Percentiles rank a stretch among this genome's conserved stretches.
phyloP scores from a whole-genome alignment of 176 grass and related monocot species.

The Avena insularis region DNA sequence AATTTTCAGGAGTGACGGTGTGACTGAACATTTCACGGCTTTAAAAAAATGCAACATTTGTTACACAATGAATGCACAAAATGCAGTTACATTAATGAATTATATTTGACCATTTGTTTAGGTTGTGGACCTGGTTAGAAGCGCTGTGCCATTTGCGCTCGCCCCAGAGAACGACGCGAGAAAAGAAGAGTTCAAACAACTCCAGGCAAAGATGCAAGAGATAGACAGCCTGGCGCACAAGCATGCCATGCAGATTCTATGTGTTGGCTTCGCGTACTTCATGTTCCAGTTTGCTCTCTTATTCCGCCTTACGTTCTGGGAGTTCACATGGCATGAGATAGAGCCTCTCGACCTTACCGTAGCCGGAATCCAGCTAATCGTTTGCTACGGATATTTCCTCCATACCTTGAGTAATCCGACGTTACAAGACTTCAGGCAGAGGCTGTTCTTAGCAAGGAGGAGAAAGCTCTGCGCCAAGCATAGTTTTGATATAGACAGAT shows the following conservation, averaged over 20 bases:
- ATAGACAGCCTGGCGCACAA: slow-evolving; percentile 56
- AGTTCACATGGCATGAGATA: slow-evolving; percentile 61
- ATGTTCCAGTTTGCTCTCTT: slow-evolving; percentile 46
- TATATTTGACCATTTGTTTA: not conserved
- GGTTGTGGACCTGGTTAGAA: slow-evolving; percentile 65
- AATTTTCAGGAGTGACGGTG: not conserved
- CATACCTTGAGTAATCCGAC: slow-evolving; percentile 65
- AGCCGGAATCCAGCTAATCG: slow-evolving; percentile 44
- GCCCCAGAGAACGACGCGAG: slow-evolving; percentile 41
- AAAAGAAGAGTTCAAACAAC: slow-evolving; percentile 51
- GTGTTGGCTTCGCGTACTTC: slow-evolving; percentile 53
- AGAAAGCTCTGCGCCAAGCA: slow-evolving; percentile 40
- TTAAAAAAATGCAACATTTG: not conserved
- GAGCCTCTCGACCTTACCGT: slow-evolving; percentile 54
- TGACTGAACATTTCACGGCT: not conserved
- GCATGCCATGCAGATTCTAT: slow-evolving; percentile 57
- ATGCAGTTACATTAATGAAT: not conserved
- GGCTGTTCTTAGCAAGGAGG: slow-evolving; percentile 55
- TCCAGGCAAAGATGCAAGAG: slow-evolving; percentile 67
- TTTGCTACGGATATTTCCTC: slow-evolving; percentile 68
- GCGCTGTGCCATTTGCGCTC: slow-evolving; percentile 51
- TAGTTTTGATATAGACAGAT: slow-evolving; percentile 57
- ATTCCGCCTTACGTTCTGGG: slow-evolving; percentile 68
- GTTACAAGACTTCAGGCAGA: slow-evolving; percentile 53
- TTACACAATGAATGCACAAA: not conserved